These are phyloP conservation scores for Emmonsia crescens DNA, from an alignment of 2,329 filamentous ascomycete species.

Conservation along the genomic window DNA sequence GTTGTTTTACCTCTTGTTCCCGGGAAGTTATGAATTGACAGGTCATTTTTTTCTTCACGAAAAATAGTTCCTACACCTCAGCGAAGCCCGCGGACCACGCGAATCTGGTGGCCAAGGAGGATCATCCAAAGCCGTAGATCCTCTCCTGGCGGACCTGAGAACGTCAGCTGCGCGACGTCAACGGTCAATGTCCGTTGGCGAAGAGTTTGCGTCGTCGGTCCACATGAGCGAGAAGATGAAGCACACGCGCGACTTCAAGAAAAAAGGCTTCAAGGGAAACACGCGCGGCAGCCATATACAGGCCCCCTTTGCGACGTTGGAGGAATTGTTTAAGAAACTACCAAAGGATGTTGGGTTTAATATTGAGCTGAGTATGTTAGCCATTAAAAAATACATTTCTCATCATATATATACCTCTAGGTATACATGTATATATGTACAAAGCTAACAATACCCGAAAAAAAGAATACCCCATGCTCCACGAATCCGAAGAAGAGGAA, in stretches of 20 bases:
- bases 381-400: not conserved
- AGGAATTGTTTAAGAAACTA: slow-evolving; percentile 81
- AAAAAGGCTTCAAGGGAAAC: slow-evolving; percentile 92
- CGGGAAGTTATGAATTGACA: not conserved
- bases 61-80: slow-evolving; percentile 66
- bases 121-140: not conserved
- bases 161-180: slow-evolving; percentile 21
- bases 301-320: slow-evolving; percentile 85
- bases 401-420: not conserved
- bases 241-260: slow-evolving; percentile 89
- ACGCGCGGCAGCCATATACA: slow-evolving; percentile 90
- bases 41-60: not conserved
- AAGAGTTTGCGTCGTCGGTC: slow-evolving; percentile 33
- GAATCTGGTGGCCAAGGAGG: not conserved
- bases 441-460: not conserved
- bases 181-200: slow-evolving; percentile 52
- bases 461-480: slow-evolving; percentile 84
- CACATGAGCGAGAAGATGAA: slow-evolving; percentile 77
- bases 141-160: slow-evolving; percentile 3
- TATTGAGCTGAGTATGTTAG: slow-evolving; percentile 75
- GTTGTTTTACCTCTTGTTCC: not conserved
- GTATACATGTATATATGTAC: no score
- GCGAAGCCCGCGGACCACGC: slow-evolving; percentile 37
- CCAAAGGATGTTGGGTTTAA: slow-evolving; percentile 85
- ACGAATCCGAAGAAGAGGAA: slow-evolving; percentile 83